phyloP scores from a whole-genome alignment of 139 green algal species.

The Chlorella sp. region DNA sequence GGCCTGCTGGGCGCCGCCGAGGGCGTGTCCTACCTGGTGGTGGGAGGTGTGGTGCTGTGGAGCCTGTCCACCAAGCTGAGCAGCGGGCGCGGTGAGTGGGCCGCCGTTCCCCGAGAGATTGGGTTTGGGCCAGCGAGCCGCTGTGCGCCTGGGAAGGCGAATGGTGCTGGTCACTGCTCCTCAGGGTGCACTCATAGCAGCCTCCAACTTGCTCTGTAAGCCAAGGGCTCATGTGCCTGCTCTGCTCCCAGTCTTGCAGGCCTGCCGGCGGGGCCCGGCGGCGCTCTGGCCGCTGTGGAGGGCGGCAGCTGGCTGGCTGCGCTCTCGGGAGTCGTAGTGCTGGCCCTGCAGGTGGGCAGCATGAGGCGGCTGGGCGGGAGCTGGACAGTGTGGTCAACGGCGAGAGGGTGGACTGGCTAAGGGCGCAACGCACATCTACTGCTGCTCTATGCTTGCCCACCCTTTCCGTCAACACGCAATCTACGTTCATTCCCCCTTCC shows the following conservation, averaged over 20 bases:
- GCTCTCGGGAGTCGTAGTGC: constrained; percentile 36
- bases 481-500: neutral
- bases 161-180: too few relatives aligned
- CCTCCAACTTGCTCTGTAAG: neutral
- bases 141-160: too few relatives aligned
- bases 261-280: constrained; percentile 28
- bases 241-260: neutral
- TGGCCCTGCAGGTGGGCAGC: constrained; percentile 39
- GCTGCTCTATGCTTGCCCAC: neutral
- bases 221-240: too few relatives aligned
- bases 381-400: too few relatives aligned
- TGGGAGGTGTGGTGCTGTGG: constrained; percentile 54
- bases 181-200: too few relatives aligned
- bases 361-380: neutral
- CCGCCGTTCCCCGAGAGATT: too few relatives aligned
- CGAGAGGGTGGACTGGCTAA: too few relatives aligned
- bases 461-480: neutral
- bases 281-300: constrained; percentile 38
- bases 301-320: constrained; percentile 37
- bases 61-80: constrained; percentile 25
- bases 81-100: constrained; percentile 13
- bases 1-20: constrained; percentile 69
- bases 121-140: too few relatives aligned
- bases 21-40: constrained; percentile 65
- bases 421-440: too few relatives aligned